Evolutionary conservation across 768 basidiomycete genomes (phyloP).

Genomic region (Naganishia kalamii): DNA sequence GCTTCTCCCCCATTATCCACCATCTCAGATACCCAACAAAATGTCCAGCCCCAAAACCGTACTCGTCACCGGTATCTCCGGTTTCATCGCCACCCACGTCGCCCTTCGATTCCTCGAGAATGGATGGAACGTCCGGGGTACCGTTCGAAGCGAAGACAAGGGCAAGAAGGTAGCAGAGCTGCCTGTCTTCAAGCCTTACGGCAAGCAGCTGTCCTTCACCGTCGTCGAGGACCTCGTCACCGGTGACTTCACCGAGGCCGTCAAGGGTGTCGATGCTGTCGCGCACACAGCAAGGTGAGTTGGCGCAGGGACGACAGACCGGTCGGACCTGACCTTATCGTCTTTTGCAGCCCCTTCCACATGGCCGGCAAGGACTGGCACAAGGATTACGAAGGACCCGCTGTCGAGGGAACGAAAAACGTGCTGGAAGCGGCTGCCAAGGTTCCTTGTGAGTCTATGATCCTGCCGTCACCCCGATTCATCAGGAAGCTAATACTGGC

Average conservation of each 20-base stretch:
- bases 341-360: conserved; percentile 32
- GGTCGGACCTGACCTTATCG: not conserved
- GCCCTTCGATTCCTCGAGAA: conserved; percentile 34
- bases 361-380: conserved; percentile 27
- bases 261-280: conserved; percentile 31
- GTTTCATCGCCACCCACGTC: conserved; percentile 37
- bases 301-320: not conserved
- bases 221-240: conserved; percentile 35
- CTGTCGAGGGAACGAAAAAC: conserved; percentile 34
- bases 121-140: conserved; percentile 40
- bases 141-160: conserved; percentile 33
- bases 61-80: conserved; percentile 38
- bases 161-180: conserved; percentile 24
- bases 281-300: not conserved
- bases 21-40: not conserved
- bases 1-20: not conserved
- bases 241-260: conserved; percentile 33
- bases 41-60: conserved; percentile 27
- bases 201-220: conserved; percentile 27
- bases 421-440: conserved; percentile 33
- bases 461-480: not conserved
- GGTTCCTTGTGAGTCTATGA: conserved; percentile 18
- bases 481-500: not conserved
- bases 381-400: conserved; percentile 29
- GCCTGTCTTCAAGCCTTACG: conserved; percentile 27